Evolutionary conservation across 257 asterid genomes (phyloP).

Genomic region (Rauvolfia tetraphylla): DNA sequence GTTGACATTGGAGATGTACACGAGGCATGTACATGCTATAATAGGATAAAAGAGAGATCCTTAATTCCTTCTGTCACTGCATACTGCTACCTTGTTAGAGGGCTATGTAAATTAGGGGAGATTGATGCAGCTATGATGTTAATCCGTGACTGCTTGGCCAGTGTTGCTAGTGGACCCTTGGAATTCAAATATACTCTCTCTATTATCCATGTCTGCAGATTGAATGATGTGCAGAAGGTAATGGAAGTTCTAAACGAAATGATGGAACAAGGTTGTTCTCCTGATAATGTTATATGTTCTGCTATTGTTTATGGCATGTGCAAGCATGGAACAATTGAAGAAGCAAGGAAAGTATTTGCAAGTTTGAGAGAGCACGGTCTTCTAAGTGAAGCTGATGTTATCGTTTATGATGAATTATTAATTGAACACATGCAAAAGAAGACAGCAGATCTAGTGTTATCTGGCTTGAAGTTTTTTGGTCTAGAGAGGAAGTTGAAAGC

Average conservation of each 20-base stretch:
- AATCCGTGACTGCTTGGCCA: slow-evolving; percentile 73
- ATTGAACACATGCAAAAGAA: slow-evolving; percentile 82
- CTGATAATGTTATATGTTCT: slow-evolving; percentile 37
- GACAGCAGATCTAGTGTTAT: slow-evolving; percentile 72
- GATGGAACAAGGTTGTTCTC: slow-evolving; percentile 55
- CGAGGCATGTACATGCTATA: slow-evolving; percentile 73
- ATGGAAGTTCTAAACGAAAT: slow-evolving; percentile 66
- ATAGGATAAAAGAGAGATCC: slow-evolving; percentile 54
- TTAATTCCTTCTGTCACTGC: slow-evolving; percentile 61
- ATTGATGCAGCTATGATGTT: slow-evolving; percentile 74
- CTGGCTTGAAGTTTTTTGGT: slow-evolving; percentile 84
- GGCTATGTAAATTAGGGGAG: slow-evolving; percentile 62
- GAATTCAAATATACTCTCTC: slow-evolving; percentile 77
- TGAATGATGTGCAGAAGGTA: slow-evolving; percentile 57
- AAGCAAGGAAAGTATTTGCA: slow-evolving; percentile 61
- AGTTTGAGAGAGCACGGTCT: slow-evolving; percentile 46
- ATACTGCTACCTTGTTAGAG: slow-evolving; percentile 58
- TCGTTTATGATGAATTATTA: slow-evolving; percentile 73
- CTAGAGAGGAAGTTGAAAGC: slow-evolving; percentile 68
- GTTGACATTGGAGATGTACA: slow-evolving; percentile 49
- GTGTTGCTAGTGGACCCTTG: slow-evolving; percentile 58
- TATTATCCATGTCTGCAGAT: slow-evolving; percentile 66
- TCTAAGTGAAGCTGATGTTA: slow-evolving; percentile 65
- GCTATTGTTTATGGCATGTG: slow-evolving; percentile 79
- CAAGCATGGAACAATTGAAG: slow-evolving; percentile 80